These are phyloP conservation scores for Diaporthe sp. DNA, from an alignment of 2,329 filamentous ascomycete genomes.

Conservation along the genomic window DNA sequence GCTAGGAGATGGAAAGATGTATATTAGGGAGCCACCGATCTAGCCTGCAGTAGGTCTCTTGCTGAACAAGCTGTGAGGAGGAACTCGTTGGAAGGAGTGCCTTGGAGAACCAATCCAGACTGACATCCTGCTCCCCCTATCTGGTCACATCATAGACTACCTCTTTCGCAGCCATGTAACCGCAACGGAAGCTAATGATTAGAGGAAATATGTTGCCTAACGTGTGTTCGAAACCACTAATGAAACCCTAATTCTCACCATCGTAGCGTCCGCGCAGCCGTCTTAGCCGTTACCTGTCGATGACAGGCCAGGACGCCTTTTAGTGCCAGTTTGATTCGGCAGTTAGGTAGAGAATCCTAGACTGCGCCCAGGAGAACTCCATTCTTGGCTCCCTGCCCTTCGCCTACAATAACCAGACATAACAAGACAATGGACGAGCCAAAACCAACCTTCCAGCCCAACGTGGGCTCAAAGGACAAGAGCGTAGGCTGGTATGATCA, in stretches of 20 bases:
- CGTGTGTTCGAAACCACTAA: not conserved
- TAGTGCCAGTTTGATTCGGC: not conserved
- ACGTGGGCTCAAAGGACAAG: slow-evolving; percentile 19
- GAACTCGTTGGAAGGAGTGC: not conserved
- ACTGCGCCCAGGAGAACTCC: not conserved
- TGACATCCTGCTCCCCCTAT: not conserved
- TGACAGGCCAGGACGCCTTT: not conserved
- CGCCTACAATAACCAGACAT: not conserved
- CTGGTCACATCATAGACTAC: not conserved
- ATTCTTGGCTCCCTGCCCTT: not conserved
- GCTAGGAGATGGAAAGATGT: not conserved
- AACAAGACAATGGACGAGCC: not conserved
- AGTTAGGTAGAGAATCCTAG: not conserved
- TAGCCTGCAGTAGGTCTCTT: not conserved
- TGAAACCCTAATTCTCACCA: not conserved
- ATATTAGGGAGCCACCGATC: no score
- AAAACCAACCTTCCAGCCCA: not conserved
- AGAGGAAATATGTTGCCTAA: not conserved
- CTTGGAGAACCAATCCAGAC: no score
- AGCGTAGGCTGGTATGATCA: slow-evolving; percentile 35
- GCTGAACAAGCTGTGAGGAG: no score
- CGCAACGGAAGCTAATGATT: slow-evolving; percentile 5
- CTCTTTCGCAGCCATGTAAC: not conserved
- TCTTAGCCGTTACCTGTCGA: slow-evolving; percentile 5
- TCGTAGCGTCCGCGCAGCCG: not conserved